Evolutionary conservation across 2,329 filamentous ascomycete genomes (phyloP), one percentile per base, ranked within the genome.

Genomic region (Penicillium hesseltinei): DNA sequence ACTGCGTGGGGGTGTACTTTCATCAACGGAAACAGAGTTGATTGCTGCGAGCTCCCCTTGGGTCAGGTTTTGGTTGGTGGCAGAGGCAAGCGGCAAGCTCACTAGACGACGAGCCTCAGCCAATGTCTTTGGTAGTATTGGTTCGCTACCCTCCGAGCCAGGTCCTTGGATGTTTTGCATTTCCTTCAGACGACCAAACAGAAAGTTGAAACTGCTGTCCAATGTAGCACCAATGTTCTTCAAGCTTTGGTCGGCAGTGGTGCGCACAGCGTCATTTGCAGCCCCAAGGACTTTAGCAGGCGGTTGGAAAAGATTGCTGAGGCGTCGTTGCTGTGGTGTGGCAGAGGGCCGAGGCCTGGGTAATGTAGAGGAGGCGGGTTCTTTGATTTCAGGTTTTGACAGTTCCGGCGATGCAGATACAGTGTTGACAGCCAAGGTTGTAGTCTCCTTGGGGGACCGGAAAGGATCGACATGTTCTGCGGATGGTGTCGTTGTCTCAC

Each of bases 41-140:
- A 81, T 71, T 8, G 81, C 69, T 2, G 82, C 82, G 63, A 80
- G 83, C 40, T 81, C 77, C 38, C 82, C 86, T 66, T 77, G 79
- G 5, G 75, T 66, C 35, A 74, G 73, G 31, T 71, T 73, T 39
- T 58, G 59, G 57, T 71, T 81, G 56, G 85, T 84, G 38, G 88
- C 85, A 3, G 67, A 58, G 23, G 68, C 54, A 11, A 64, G 64
- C n/a, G 76, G 73, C 47, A 73, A 68, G 68, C 86, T 90, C 61
- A 99, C 89, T 11, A 99, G 83, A 71, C 92, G 93, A 46, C 92
- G 84, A 17, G 93, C 94, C 68, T 99, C 94, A 66, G 96, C 94
- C 0, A 99, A 80, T 1, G 94, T 99, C 68, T 91, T 93, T 1
- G 94, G 94, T 0, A 96, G 82, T 40, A 81, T 70, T 7, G 85